phyloP scores from a whole-genome alignment of 1,139 yeast species.

The Lodderomyces metapsilosis region DNA sequence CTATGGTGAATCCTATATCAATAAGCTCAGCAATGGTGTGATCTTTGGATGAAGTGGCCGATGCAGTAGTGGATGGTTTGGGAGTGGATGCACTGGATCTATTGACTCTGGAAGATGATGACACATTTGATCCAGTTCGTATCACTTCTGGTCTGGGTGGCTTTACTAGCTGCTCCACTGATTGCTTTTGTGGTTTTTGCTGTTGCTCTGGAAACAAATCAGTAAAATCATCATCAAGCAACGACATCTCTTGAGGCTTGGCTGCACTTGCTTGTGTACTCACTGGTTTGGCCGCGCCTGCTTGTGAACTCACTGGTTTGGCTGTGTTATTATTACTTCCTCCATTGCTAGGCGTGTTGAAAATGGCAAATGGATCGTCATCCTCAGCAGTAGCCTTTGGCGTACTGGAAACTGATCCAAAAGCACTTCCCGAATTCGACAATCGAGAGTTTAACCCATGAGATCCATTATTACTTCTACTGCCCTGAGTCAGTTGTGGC shows the following conservation, averaged over 20 bases:
- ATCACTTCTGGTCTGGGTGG: slow-evolving; percentile 1
- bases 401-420: not conserved
- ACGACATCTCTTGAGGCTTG: slow-evolving; percentile 18
- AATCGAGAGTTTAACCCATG: slow-evolving; percentile 6
- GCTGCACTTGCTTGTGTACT: not conserved
- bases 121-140: slow-evolving; percentile 1
- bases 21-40: slow-evolving; percentile 64
- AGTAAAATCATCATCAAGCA: slow-evolving; percentile 43
- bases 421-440: not conserved
- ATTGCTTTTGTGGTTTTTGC: slow-evolving; percentile 8
- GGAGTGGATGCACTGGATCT: slow-evolving; percentile 4
- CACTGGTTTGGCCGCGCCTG: not conserved
- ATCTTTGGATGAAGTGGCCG: slow-evolving; percentile 28
- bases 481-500: slow-evolving; percentile 5
- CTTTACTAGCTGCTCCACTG: not conserved
- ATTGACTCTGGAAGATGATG: slow-evolving; percentile 3
- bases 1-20: slow-evolving; percentile 76
- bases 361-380: slow-evolving; percentile 22
- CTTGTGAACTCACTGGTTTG: not conserved
- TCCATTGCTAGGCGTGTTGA: slow-evolving; percentile 8
- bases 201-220: slow-evolving; percentile 31
- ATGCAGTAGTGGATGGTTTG: not conserved
- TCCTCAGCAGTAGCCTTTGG: not conserved
- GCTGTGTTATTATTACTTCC: not conserved
- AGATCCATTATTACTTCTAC: slow-evolving; percentile 1